A percentile compares a stretch with the other conserved stretches of the same genome.
phyloP scores from a whole-genome alignment of 768 basidiomycete species.

The Albatrellus ellisii region DNA sequence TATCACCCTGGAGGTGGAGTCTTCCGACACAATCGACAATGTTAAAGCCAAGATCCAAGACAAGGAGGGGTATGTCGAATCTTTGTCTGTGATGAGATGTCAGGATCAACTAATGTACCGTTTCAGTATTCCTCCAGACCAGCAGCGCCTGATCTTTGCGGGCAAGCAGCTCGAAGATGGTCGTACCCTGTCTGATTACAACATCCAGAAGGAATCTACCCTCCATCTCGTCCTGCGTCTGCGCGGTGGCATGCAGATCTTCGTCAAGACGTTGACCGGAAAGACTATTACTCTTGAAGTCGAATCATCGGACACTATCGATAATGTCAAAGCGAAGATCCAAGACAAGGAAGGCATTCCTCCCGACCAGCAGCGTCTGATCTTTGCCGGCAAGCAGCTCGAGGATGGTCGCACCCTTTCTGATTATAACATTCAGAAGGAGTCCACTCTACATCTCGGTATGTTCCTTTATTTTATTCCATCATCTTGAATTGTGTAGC shows the following conservation, averaged over 20 bases:
- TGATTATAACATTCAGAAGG: constrained; percentile 92
- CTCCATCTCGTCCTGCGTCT: constrained; percentile 38
- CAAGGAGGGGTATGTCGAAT: constrained; percentile 58
- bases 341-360: constrained; percentile 81
- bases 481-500: not conserved
- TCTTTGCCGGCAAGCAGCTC: constrained; percentile 92
- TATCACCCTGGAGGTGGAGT: constrained; percentile 63
- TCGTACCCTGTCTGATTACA: constrained; percentile 56
- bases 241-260: constrained; percentile 61
- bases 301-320: constrained; percentile 66
- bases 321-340: constrained; percentile 74
- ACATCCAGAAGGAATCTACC: constrained; percentile 54
- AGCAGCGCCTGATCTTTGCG: constrained; percentile 70
- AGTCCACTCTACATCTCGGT: constrained; percentile 75
- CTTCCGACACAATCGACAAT: constrained; percentile 58
- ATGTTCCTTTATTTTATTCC: constrained; percentile 12
- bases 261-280: constrained; percentile 79
- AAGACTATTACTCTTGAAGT: constrained; percentile 89
- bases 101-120: not conserved
- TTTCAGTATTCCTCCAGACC: constrained; percentile 60
- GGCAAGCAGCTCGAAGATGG: constrained; percentile 82
- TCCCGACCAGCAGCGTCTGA: constrained; percentile 89
- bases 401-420: constrained; percentile 88
- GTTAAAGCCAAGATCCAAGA: constrained; percentile 81
- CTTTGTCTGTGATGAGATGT: not conserved